Evolutionary conservation across 2,329 filamentous ascomycete genomes (phyloP), one percentile per base, ranked within the genome.

Genomic region (Fusarium albosuccineum): DNA sequence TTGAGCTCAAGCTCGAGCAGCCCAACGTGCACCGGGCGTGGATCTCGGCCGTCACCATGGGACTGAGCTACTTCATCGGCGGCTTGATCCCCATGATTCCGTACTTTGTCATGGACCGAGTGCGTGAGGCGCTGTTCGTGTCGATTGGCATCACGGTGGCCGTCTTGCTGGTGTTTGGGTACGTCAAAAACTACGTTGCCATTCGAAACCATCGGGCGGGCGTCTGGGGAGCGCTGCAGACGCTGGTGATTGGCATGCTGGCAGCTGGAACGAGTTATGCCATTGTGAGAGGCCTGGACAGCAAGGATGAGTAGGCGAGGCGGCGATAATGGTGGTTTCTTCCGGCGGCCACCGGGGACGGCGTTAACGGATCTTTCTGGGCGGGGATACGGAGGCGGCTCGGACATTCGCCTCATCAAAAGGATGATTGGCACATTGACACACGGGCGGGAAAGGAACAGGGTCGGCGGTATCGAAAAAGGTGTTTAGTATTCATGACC

Each of bases 61-160:
- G 89, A 0, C 72, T 88, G 14, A 89, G 89, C 36, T 93, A 93
- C 75, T 89, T 92, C 53, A 76, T 92, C 22, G 91, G 91, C 17
- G 91, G 91, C 0, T 81, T 92, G 55, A 85, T 92, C n/a, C 90
- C 91, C 13, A 83, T 92, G 71, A 77, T 91, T 41, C 91, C 91
- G 1, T 93, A 93, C 78, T 89, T 92, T 67, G 81, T 90, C 67
- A 80, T 86, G 74, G 60, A 69, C 13, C 74, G 76, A 22, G 80
- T 86, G 8, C 74, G 76, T 26, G 71, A 80, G n/a, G 85, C 84
- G 0, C 78, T 94, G 51, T 82, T 85, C 36, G 85, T 87, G 61
- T 90, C 87, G 26, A 82, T 90, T 27, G 82, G 75, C 5, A 83
- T 91, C 54, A 91, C 90, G 72, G 82, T 87, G 11, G 72, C 88